phyloP scores from a whole-genome alignment of 495 filamentous ascomycete genomes.

The Penicilliopsis zonata region DNA sequence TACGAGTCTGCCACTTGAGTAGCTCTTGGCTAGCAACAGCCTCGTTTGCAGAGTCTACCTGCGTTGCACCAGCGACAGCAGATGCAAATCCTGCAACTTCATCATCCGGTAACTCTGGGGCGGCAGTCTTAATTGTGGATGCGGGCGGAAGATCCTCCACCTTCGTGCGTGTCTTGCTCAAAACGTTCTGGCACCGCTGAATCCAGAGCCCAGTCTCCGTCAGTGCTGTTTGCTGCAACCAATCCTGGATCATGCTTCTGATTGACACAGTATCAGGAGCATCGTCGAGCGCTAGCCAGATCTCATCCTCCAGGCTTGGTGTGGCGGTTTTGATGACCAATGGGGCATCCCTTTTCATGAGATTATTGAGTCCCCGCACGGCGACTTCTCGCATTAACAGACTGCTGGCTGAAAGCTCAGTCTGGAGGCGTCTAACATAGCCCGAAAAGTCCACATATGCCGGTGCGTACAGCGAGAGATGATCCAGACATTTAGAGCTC shows the following conservation, averaged over 20 bases:
- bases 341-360: constrained; percentile 85
- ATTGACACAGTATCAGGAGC: constrained; percentile 64
- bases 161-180: constrained; percentile 72
- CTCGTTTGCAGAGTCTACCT: constrained; percentile 48
- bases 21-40: constrained; percentile 67
- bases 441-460: constrained; percentile 68
- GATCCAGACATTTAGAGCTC: constrained; percentile 75
- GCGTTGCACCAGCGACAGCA: constrained; percentile 48
- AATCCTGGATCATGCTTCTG: constrained; percentile 73
- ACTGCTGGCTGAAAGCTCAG: constrained; percentile 55
- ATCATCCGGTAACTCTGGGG: constrained; percentile 79
- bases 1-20: constrained; percentile 89
- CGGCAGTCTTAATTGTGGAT: constrained; percentile 36
- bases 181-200: constrained; percentile 70
- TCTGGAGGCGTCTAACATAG: constrained; percentile 75
- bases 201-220: constrained; percentile 73
- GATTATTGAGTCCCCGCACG: constrained; percentile 78
- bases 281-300: constrained; percentile 80
- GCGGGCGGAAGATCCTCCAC: constrained; percentile 34
- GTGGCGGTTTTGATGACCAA: constrained; percentile 64
- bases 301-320: constrained; percentile 70
- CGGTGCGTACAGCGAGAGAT: constrained; percentile 85
- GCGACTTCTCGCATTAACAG: constrained; percentile 63
- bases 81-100: constrained; percentile 91
- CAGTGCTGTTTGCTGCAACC: constrained; percentile 78